Base-by-base conservation (phyloP, 768 basidiomycete species). In the Termitomyces sp. region DNA sequence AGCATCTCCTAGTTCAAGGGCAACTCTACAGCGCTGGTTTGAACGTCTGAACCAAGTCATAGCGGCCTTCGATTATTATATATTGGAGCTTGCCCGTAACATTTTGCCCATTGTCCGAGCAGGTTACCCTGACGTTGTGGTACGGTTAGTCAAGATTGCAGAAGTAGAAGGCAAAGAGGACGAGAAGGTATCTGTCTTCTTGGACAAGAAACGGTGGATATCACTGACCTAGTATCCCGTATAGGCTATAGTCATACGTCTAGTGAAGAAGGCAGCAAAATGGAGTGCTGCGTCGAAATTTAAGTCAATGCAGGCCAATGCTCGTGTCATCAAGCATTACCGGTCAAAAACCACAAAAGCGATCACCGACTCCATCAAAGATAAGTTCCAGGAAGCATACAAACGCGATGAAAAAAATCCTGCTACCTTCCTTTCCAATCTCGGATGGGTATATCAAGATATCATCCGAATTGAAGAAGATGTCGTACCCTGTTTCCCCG, bases 391-490 rank as follows among this genome's bases (percentile, higher is more conserved):
- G 3, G 79, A 81, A 7, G 87, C 87, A 2, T 92, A 86, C 68
- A 77, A 80, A 54, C 81, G 78, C 32, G 81, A 87, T 65, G 80
- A 86, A 63, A 79, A 83, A 24, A 80, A 93, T 65, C 87, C 91
- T 8, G 76, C 84, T 22, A 79, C 74, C 0, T 98, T 97, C 75
- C 78, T 98, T 57, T 87, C 89, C 28, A 83, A 83, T 57, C 75
- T 98, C 13, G 81, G 82, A 28, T 99, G 95, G 94, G 84, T 98
- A 66, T 98, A 96, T 75, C 89, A 97, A 70, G 97, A 99, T 71
- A 82, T 98, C 67, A 89, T 95, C 56, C 87, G 90, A n/a, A 88
- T 98, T 66, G 91, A 97, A 72, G 86, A 86, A 68, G 91, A 95
- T 65, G 87, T 98, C 62, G 90, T 88, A 9, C 89, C 89, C 1